Conservation (phyloP, 2,329 filamentous ascomycete genomes). For the Colletotrichum karsti region DNA sequence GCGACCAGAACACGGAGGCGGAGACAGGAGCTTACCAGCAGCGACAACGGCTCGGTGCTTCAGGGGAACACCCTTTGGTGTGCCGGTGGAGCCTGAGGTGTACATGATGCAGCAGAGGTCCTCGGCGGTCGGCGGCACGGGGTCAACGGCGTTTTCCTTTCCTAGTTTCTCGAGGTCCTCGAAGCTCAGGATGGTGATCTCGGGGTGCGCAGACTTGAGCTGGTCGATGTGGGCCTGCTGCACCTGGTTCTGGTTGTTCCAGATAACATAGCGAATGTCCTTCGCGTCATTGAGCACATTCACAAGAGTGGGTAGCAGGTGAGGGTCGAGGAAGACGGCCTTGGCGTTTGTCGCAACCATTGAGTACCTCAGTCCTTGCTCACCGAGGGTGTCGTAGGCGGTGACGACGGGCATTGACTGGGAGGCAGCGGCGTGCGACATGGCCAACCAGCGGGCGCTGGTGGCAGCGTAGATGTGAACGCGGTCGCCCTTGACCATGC, state of each 20-base stretch:
- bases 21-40: conserved; percentile 64
- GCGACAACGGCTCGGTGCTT: conserved; percentile 80
- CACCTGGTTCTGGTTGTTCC: conserved; percentile 62
- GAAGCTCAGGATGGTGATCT: conserved; percentile 57
- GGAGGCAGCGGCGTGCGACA: conserved; percentile 65
- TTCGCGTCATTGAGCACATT: conserved; percentile 61
- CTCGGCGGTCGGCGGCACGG: conserved; percentile 74
- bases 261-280: conserved; percentile 60
- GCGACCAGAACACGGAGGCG: background rate
- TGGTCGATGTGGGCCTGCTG: conserved; percentile 59
- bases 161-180: conserved; percentile 61
- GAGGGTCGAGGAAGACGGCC: conserved; percentile 63
- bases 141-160: conserved; percentile 72
- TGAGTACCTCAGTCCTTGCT: conserved; percentile 79
- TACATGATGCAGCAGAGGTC: conserved; percentile 80
- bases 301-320: conserved; percentile 67
- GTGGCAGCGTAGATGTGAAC: conserved; percentile 86
- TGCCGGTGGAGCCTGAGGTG: conserved; percentile 84
- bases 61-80: conserved; percentile 82
- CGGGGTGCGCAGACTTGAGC: conserved; percentile 49
- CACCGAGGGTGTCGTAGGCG: conserved; percentile 83
- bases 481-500: conserved; percentile 71
- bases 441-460: conserved; percentile 60
- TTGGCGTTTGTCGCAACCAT: conserved; percentile 76
- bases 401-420: conserved; percentile 86